Evolutionary conservation across 2,329 filamentous ascomycete species (phyloP), one percentile per base, ranked within the genome.

Genomic region (Zymoseptoria ardabiliae): DNA sequence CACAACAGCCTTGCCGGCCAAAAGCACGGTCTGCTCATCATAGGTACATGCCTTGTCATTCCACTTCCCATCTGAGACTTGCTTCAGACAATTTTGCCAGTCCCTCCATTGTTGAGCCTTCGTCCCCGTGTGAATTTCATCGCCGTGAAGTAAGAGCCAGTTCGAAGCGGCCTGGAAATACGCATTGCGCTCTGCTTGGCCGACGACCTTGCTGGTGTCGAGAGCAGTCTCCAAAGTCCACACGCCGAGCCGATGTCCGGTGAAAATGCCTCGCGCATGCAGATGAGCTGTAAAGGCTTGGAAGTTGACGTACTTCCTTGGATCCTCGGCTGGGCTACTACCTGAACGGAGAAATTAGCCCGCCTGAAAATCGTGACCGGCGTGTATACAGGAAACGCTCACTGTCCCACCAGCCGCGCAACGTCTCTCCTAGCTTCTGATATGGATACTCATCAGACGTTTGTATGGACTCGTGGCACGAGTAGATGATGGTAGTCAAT

Each of bases 361-460:
- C 25, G 25, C 2, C 25, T n/a, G n/a, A n/a, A n/a, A n/a, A n/a
- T n/a, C n/a, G n/a, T n/a, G n/a, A n/a, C n/a, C n/a, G n/a, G n/a
- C n/a, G n/a, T n/a, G n/a, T n/a, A n/a, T n/a, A n/a, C 25, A 28
- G 6, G 25, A 8, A 28, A n/a, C 10, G 28, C 52, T 13, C 20
- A 58, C 57, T 52, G 20, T 58, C 41, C 57, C 51, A 55, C 45
- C 48, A 50, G 25, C 50, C 35, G 6, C 22, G 35, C 45, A 58
- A 6, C 3, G 57, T 55, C 35, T 55, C 57, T 21, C n/a, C 30
- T 1, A 58, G 53, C 23, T 9, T 58, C 17, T 55, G 22, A 30
- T 35, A 54, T 21, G 35, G 57, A n/a, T 50, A 20, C 10, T 19
- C 51, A 2, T 49, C 41, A n/a, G n/a, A n/a, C n/a, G n/a, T n/a